A percentile compares a stretch with the other conserved stretches of the same genome.
These are phyloP conservation scores for Sanguinoderma infundibulare DNA, from an alignment of 1,284 basidiomycete genomes.

Conservation along the genomic window DNA sequence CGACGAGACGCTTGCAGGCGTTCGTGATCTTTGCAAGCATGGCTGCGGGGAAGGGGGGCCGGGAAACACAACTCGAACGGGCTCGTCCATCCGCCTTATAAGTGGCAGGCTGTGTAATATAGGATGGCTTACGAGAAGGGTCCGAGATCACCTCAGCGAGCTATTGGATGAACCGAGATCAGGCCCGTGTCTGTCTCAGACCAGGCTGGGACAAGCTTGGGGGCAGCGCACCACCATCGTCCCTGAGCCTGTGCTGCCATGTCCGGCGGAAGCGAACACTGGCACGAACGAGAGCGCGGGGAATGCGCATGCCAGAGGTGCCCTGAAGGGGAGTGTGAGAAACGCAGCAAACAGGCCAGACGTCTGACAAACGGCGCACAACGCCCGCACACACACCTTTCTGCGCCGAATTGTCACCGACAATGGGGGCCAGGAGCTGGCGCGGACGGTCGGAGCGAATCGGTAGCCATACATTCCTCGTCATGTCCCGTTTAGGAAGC, in stretches of 20 bases:
- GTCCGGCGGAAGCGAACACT: slow-evolving; percentile 12
- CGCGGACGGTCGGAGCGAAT: slow-evolving; percentile 15
- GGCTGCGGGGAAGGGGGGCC: slow-evolving; percentile 15
- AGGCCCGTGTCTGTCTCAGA: slow-evolving; percentile 8
- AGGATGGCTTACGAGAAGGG: slow-evolving; percentile 21
- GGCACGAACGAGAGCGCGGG: slow-evolving; percentile 23
- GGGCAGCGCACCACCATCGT: slow-evolving; percentile 8
- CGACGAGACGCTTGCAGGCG: slow-evolving; percentile 58
- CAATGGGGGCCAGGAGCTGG: slow-evolving; percentile 12
- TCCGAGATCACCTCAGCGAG: slow-evolving; percentile 16
- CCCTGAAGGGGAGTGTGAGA: slow-evolving; percentile 20
- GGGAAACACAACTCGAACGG: slow-evolving; percentile 9
- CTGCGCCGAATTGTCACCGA: slow-evolving; percentile 17
- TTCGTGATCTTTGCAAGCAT: slow-evolving; percentile 50
- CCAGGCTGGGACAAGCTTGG: slow-evolving; percentile 5
- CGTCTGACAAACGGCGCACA: slow-evolving; percentile 15
- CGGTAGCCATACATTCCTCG: slow-evolving; percentile 17
- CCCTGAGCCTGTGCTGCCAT: slow-evolving; percentile 5
- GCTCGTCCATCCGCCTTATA: slow-evolving; percentile 9
- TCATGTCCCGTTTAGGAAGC: slow-evolving; percentile 16
- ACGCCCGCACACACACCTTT: slow-evolving; percentile 7
- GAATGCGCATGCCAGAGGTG: slow-evolving; percentile 19
- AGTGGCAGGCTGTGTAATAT: slow-evolving; percentile 10
- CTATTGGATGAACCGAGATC: slow-evolving; percentile 11
- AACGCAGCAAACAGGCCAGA: background rate